Evolutionary conservation across 805 yeast species (phyloP).

Genomic region (Sungouiozyma ichnusensis): DNA sequence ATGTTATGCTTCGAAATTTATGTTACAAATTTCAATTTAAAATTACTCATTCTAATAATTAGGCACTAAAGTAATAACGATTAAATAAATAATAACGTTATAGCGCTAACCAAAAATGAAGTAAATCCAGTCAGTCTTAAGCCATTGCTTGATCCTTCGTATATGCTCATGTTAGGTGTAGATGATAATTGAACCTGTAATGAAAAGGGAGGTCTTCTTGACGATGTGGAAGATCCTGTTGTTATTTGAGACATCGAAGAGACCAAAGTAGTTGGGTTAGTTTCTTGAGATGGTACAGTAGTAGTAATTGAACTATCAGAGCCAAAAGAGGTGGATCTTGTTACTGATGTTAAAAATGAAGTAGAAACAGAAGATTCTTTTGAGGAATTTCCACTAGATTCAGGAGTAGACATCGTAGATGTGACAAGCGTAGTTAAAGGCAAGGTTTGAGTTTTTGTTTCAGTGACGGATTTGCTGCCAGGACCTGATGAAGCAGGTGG

Average conservation of each 20-base stretch:
- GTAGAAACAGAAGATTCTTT: background rate
- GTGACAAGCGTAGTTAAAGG: background rate
- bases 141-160: slow-evolving; percentile 1
- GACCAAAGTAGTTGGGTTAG: background rate
- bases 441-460: background rate
- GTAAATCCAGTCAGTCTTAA: background rate
- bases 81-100: slow-evolving; percentile 1
- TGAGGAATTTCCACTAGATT: background rate
- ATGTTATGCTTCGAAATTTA: background rate
- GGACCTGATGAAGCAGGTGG: too few species aligned
- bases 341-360: background rate
- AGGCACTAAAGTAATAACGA: too few species aligned
- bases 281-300: background rate
- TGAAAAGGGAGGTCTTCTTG: background rate
- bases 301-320: background rate
- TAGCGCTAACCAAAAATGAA: background rate
- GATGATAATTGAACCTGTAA: slow-evolving; percentile 1
- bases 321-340: too few species aligned
- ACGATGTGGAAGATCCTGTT: background rate
- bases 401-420: background rate
- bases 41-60: too few species aligned
- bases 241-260: background rate
- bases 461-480: background rate
- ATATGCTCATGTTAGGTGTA: background rate
- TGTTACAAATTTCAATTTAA: too few species aligned